These are phyloP conservation scores for Spathaspora sp. DNA, from an alignment of 1,139 yeast genomes.

Conservation along the genomic window DNA sequence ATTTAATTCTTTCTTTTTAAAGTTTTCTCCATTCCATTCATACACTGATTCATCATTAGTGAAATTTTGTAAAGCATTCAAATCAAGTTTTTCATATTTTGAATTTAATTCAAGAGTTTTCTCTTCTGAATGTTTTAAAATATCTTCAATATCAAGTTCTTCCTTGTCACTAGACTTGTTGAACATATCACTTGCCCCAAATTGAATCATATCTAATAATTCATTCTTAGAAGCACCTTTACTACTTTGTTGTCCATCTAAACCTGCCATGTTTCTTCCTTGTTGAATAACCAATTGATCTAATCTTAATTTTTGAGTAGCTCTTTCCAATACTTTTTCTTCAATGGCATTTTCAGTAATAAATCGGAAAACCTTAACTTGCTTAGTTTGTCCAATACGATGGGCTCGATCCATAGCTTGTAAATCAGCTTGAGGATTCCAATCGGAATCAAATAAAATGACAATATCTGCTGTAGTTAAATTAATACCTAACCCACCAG, in stretches of 20 bases:
- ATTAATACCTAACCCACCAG: conserved; percentile 86
- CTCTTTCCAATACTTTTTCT: conserved; percentile 77
- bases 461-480: conserved; percentile 77
- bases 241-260: conserved; percentile 35
- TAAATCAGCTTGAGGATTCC: conserved; percentile 87
- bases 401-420: conserved; percentile 91
- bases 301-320: conserved; percentile 72
- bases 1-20: conserved; percentile 60
- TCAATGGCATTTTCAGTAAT: conserved; percentile 81
- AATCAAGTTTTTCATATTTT: conserved; percentile 64
- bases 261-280: conserved; percentile 49
- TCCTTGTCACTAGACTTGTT: conserved; percentile 18
- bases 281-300: conserved; percentile 84
- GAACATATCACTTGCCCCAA: conserved; percentile 71
- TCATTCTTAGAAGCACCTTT: conserved; percentile 64
- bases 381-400: conserved; percentile 82
- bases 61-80: conserved; percentile 76
- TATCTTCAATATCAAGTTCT: conserved; percentile 58
- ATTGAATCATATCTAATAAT: conserved; percentile 75
- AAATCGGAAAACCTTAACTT: conserved; percentile 73
- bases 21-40: conserved; percentile 85
- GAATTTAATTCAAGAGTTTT: conserved; percentile 63
- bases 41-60: conserved; percentile 66
- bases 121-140: conserved; percentile 59
- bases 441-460: conserved; percentile 72